Evolutionary conservation across 805 yeast species (phyloP), one percentile per base, ranked within the genome.

Genomic region (Monosporozyma aquatica): DNA sequence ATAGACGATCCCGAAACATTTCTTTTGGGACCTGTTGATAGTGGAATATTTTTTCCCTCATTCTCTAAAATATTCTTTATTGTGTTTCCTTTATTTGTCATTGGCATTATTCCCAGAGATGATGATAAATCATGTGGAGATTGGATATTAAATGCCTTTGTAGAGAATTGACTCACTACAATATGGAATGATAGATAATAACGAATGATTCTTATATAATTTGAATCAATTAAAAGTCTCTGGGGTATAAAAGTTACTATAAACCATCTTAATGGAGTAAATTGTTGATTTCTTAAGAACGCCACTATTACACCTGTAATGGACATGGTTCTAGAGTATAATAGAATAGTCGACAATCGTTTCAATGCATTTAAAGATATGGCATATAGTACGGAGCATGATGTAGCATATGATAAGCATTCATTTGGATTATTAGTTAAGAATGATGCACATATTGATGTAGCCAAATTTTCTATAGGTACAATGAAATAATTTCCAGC

Each of bases 371-470:
- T 53, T 4, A 50, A 35, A 2, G 55, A 43, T 3, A 53, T 44
- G 1, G 58, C 61, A 42, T 58, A 55, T 20, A 58, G 33, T 4
- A 56, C 50, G 6, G 61, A 54, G 37, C 59, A 53, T n/a, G 57
- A 46, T 1, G 59, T 51, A 4, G 65, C 64, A 41, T 49, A 51
- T 38, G 52, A 52, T 24, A 59, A 29, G 18, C 59, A 53, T 27
- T 58, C 56, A 11, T 42, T 44, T 3, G 64, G 59, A 36, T 58
- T 56, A 42, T 57, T 59, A n/a, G 58, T 56, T 48, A 59, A 46
- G n/a, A 61, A 58, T 1, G 65, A 59, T 14, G 64, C 61, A 18
- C 58, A 30, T 1, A 59, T 52, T 7, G 64, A 48, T 29, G 56
- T 45, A 3, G 62, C 55, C 35, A 61, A 43, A 37, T 50, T 55